These are phyloP conservation scores for Aureobasidium melanogenum DNA, from an alignment of 2,329 filamentous ascomycete species.

Conservation along the genomic window DNA sequence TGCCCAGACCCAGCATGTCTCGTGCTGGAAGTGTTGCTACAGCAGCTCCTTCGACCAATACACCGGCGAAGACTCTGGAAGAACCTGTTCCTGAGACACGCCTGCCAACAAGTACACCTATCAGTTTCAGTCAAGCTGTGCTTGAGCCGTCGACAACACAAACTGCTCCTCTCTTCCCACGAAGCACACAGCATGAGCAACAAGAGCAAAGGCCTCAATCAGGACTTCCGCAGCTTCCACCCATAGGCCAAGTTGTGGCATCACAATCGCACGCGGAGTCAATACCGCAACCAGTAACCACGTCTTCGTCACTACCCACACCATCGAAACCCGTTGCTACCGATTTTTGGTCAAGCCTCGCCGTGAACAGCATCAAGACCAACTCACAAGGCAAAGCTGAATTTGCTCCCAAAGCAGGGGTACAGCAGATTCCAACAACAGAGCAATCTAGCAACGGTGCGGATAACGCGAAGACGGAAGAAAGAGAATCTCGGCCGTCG, in stretches of 20 bases:
- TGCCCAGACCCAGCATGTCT: conserved; percentile 10
- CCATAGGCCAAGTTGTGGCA: conserved; percentile 5
- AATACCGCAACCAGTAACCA: not conserved
- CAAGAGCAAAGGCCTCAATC: not conserved
- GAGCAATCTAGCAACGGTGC: not conserved
- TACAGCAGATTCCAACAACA: not conserved
- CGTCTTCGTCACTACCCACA: not conserved
- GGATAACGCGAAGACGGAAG: not conserved
- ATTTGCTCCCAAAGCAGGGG: not conserved
- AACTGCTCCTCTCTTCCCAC: conserved; percentile 4
- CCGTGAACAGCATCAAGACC: not conserved
- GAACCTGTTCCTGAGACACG: not conserved
- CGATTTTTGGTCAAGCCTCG: conserved; percentile 13
- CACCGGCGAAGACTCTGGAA: not conserved
- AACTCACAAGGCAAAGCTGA: conserved; percentile 6
- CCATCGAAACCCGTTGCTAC: not conserved
- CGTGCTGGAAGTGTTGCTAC: not conserved
- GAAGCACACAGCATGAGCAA: not conserved
- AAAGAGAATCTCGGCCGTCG: not conserved
- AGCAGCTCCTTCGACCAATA: not conserved
- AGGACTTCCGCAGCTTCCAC: not conserved
- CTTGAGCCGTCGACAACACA: conserved; percentile 8
- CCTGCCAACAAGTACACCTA: not conserved
- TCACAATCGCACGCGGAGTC: not conserved
- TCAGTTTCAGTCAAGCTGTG: conserved; percentile 10